Conservation (phyloP, 2,329 filamentous ascomycete species). For the Penicillium sp. region DNA sequence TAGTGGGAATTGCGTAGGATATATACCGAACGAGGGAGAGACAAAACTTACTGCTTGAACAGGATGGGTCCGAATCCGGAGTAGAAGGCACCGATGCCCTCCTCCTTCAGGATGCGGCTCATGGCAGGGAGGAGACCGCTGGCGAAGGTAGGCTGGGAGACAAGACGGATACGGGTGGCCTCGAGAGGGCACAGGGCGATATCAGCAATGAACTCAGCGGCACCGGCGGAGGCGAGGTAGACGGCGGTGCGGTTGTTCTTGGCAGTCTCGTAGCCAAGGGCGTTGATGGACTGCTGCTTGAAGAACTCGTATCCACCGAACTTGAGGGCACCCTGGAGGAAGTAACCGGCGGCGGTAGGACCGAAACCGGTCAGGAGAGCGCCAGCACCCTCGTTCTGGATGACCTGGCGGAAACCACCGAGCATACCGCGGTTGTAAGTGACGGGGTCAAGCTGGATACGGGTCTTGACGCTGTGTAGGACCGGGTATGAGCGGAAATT, state of each 20-base stretch:
- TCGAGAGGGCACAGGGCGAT: conserved; percentile 81
- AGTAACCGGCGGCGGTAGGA: conserved; percentile 84
- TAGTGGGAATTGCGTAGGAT: neutral
- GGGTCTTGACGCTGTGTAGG: conserved; percentile 76
- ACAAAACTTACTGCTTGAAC: conserved; percentile 70
- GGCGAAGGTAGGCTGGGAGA: conserved; percentile 82
- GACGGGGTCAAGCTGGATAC: conserved; percentile 85
- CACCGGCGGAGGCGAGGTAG: conserved; percentile 67
- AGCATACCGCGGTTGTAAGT: conserved; percentile 88
- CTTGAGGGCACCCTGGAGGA: conserved; percentile 91
- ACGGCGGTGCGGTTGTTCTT: conserved; percentile 75
- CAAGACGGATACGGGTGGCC: conserved; percentile 89
- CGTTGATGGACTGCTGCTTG: conserved; percentile 86
- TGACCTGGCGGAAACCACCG: conserved; percentile 81
- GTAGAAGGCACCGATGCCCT: conserved; percentile 85
- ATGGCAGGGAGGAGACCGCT: conserved; percentile 76
- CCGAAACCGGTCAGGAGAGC: conserved; percentile 83
- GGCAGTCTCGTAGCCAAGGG: conserved; percentile 73
- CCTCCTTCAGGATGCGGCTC: conserved; percentile 75
- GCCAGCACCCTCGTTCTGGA: conserved; percentile 78
- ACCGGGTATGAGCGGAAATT: neutral
- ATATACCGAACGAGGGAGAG: too few relatives aligned
- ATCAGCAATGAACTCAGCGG: conserved; percentile 63
- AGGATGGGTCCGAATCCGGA: conserved; percentile 84
- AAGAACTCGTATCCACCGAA: conserved; percentile 95